phyloP scores from a whole-genome alignment of 1,139 yeast genomes.

The Zygoascus meyerae region DNA sequence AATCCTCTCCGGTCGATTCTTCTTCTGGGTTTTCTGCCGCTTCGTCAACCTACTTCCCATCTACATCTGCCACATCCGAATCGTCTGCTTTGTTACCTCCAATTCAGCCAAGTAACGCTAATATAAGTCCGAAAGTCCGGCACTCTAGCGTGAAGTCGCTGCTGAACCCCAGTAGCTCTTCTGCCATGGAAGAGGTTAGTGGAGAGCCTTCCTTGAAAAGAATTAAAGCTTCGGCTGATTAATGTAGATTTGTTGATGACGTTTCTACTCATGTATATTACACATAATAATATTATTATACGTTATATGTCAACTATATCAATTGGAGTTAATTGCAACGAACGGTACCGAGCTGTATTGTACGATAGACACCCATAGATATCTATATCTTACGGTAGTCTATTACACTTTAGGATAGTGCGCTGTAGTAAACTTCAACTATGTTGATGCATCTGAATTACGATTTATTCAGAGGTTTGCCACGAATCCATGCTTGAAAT shows the following conservation, averaged over 20 bases:
- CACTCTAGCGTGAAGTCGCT: slow-evolving; percentile 21
- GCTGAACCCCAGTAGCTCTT: slow-evolving; percentile 19
- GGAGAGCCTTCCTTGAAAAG: slow-evolving; percentile 5
- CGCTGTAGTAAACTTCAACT: too few relatives aligned
- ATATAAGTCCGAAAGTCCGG: slow-evolving; percentile 11
- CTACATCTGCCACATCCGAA: slow-evolving; percentile 10
- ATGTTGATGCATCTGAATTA: too few relatives aligned
- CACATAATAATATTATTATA: too few relatives aligned
- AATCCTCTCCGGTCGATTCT: slow-evolving; percentile 2
- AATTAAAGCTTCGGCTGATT: slow-evolving; percentile 6
- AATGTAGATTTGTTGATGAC: not conserved
- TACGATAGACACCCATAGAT: too few relatives aligned
- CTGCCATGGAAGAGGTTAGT: slow-evolving; percentile 6
- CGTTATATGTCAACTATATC: too few relatives aligned
- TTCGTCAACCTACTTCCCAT: slow-evolving; percentile 3
- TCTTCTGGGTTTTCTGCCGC: slow-evolving; percentile 3
- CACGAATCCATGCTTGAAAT: too few relatives aligned
- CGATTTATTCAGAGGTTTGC: too few relatives aligned
- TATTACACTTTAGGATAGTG: too few relatives aligned
- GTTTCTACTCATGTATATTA: too few relatives aligned
- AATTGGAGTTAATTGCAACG: too few relatives aligned
- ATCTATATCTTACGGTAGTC: too few relatives aligned
- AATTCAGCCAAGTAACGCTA: slow-evolving; percentile 7
- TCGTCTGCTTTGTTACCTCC: slow-evolving; percentile 9
- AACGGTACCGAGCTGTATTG: too few relatives aligned